These are phyloP conservation scores for Penicillium angulare DNA, from an alignment of 495 filamentous ascomycete species.

Conservation along the genomic window DNA sequence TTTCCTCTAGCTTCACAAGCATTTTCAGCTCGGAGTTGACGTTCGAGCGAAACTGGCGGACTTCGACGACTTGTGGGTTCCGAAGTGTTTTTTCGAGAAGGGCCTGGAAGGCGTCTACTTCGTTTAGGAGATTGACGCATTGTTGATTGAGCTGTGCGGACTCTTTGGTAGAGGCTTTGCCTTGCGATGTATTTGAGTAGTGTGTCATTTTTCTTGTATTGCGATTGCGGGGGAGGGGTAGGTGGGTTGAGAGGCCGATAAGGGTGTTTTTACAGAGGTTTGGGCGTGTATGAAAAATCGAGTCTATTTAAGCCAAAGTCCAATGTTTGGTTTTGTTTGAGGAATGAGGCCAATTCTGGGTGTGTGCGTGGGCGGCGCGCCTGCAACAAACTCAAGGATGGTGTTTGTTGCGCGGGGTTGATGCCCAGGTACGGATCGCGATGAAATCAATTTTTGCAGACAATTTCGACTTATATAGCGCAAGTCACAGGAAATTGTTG, in stretches of 20 bases:
- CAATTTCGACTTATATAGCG: too few species aligned
- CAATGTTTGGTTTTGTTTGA: too few species aligned
- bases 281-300: too few species aligned
- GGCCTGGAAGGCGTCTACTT: conserved; percentile 46
- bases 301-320: too few species aligned
- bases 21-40: conserved; percentile 49
- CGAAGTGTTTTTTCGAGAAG: conserved; percentile 44
- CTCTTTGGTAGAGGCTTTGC: conserved; percentile 11
- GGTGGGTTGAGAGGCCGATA: neutral
- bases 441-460: too few species aligned
- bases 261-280: too few species aligned
- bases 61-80: conserved; percentile 52
- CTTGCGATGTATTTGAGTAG: neutral
- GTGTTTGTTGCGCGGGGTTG: too few species aligned
- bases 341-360: too few species aligned
- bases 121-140: conserved; percentile 43
- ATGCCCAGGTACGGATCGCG: too few species aligned
- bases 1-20: conserved; percentile 44
- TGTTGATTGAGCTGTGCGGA: conserved; percentile 34
- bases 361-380: too few species aligned
- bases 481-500: too few species aligned
- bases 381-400: too few species aligned
- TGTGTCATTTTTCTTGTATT: conserved; percentile 10
- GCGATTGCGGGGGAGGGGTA: neutral
- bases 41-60: conserved; percentile 48